Evolutionary conservation across 257 asterid genomes (phyloP), one percentile per base, ranked within the genome.

Genomic region (Petunia axillaris): DNA sequence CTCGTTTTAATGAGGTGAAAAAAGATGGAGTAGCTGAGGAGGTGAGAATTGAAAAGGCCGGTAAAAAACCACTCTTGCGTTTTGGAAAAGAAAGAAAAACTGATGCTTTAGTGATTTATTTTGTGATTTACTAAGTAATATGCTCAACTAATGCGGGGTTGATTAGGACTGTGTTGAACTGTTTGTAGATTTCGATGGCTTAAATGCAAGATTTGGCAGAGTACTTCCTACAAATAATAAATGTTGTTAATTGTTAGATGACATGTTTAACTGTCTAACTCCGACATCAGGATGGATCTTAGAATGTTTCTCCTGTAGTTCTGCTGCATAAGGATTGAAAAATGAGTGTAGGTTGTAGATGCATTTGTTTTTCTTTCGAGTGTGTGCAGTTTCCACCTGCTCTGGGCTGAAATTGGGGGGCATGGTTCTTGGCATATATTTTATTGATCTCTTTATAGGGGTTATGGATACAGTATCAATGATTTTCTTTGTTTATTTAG

Each of bases 401-500:
- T 46, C 41, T 10, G 25, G 76, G 41, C 58, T 46, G 41, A 70
- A 70, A 70, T 70, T 46, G 58, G 46, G 44, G 44, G 16, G 76
- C 41, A 46, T 70, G 16, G 75, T 52, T 67, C 38, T 67, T 25
- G 39, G 41, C 41, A 70, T 37, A 46, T 25, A 35, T 3, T 70
- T 46, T 70, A 16, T 16, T 44, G 0, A 16, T 70, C 58, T 70
- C 58, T 16, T 25, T 44, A 44, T 70, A 44, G 58, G 76, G 40
- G 58, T 41, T 70, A 44, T 9, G 10, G 58, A 70, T 9, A 46
- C 16, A 46, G 2, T 44, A 46, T 16, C 7, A 4, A 16, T 9
- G 7, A 25, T 70, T 68, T 70, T 70, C 16, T 70, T 70, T 70
- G 76, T 7, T 70, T 70, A 46, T 7, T 70, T 70, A 46, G 25